Conservation (phyloP, 2,329 filamentous ascomycete species). For the Epichloe typhina region DNA sequence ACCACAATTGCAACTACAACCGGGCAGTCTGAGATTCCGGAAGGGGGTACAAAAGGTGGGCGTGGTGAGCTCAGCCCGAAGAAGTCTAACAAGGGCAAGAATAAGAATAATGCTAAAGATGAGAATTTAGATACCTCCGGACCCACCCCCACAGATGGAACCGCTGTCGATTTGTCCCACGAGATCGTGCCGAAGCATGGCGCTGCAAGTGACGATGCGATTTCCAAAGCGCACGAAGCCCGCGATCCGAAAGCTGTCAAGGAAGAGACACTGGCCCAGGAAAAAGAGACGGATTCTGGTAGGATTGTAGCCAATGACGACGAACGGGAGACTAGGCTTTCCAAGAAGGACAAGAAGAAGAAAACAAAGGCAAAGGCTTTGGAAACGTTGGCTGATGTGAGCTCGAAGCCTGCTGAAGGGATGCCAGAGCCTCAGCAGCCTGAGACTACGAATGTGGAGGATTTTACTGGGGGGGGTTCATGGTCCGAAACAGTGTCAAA, state of each 20-base stretch:
- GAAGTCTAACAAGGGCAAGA: constrained; percentile 19
- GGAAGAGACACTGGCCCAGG: constrained; percentile 1
- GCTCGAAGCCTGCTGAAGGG: constrained; percentile 6
- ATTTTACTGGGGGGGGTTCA: constrained; percentile 3
- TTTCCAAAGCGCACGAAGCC: not conserved
- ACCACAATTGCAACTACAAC: not conserved
- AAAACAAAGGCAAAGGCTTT: constrained; percentile 8
- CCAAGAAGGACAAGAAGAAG: constrained; percentile 21
- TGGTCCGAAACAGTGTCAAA: constrained; percentile 9
- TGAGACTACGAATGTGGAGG: constrained; percentile 4
- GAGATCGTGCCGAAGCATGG: not conserved
- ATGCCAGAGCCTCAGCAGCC: constrained; percentile 5
- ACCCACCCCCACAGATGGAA: constrained; percentile 8
- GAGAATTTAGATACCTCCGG: constrained; percentile 17
- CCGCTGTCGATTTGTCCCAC: not conserved
- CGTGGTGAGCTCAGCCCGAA: constrained; percentile 17
- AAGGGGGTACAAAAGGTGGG: constrained; percentile 17
- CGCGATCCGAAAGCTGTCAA: not conserved
- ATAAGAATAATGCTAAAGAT: constrained; percentile 22
- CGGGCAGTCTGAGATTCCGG: constrained; percentile 6
- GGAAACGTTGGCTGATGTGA: constrained; percentile 8
- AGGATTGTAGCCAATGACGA: constrained; percentile 4
- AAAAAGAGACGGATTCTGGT: constrained; percentile 1
- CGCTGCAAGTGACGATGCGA: not conserved
- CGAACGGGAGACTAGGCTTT: constrained; percentile 5